Evolutionary conservation across 2,329 filamentous ascomycete species (phyloP).

Genomic region (Claviceps cyperi): DNA sequence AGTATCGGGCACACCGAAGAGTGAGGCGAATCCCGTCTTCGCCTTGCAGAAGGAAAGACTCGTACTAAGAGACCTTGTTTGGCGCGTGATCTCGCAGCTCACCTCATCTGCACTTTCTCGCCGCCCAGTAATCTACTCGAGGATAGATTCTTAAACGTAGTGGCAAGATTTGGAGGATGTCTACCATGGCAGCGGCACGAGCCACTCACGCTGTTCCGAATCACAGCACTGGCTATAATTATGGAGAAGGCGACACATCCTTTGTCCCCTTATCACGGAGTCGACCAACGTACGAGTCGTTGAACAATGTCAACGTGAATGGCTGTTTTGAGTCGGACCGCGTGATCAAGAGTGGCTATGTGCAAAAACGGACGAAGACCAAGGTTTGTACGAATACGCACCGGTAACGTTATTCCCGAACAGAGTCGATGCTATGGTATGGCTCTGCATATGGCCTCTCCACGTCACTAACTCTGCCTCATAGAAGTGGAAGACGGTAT

Average conservation of each 20-base stretch:
- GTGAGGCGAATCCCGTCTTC: not conserved
- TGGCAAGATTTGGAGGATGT: not conserved
- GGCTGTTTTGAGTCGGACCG: constrained; percentile 94
- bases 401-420: not conserved
- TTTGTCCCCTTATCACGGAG: constrained; percentile 13
- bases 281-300: constrained; percentile 38
- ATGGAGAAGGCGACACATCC: constrained; percentile 7
- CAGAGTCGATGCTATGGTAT: too few species aligned
- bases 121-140: not conserved
- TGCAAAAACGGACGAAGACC: constrained; percentile 84
- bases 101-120: not conserved
- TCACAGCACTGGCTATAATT: not conserved
- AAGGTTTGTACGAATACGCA: constrained; percentile 42
- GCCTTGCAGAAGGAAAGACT: not conserved
- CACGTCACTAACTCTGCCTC: constrained; percentile 9
- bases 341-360: constrained; percentile 76
- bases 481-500: constrained; percentile 80
- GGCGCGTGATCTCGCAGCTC: not conserved
- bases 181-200: constrained; percentile 10
- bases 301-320: constrained; percentile 83
- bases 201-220: constrained; percentile 7
- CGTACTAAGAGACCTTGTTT: too few species aligned
- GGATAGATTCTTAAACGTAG: not conserved
- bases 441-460: not conserved
- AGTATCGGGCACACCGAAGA: not conserved